Conservation (phyloP, 2,329 filamentous ascomycete species). For the Colletotrichum simmondsii region DNA sequence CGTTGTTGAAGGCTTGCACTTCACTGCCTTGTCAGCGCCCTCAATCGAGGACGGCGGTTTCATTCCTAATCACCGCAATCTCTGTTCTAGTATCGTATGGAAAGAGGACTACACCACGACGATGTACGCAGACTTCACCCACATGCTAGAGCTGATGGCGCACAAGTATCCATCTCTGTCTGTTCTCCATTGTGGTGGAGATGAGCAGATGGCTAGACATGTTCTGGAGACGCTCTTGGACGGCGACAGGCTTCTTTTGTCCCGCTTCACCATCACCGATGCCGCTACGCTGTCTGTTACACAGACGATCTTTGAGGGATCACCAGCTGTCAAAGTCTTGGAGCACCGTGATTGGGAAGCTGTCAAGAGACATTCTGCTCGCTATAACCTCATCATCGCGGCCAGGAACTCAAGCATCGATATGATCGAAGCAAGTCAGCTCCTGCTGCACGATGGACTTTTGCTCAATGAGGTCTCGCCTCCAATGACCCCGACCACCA, state of each 20-base stretch:
- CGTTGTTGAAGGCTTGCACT: constrained; percentile 56
- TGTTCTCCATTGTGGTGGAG: constrained; percentile 52
- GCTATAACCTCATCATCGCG: constrained; percentile 48
- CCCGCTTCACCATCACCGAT: constrained; percentile 45
- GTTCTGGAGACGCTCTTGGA: constrained; percentile 42
- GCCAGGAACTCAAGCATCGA: constrained; percentile 33
- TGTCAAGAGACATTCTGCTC: constrained; percentile 37
- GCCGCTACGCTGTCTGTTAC: background rate
- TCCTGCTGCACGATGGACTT: constrained; percentile 43
- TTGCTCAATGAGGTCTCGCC: constrained; percentile 38
- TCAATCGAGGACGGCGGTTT: constrained; percentile 46
- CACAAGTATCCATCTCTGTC: constrained; percentile 52
- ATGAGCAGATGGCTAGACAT: constrained; percentile 30
- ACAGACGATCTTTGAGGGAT: constrained; percentile 30
- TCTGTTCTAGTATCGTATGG: constrained; percentile 63
- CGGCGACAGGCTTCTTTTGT: constrained; percentile 45
- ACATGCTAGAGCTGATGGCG: constrained; percentile 46
- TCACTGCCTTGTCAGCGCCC: constrained; percentile 49
- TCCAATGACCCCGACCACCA: background rate
- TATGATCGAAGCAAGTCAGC: constrained; percentile 33
- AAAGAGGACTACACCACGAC: constrained; percentile 48
- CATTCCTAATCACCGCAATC: constrained; percentile 58
- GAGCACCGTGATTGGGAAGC: constrained; percentile 40
- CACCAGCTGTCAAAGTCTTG: constrained; percentile 38
- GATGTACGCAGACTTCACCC: constrained; percentile 34